Percentiles rank a stretch among this genome's conserved stretches.
phyloP scores from a whole-genome alignment of 179 eudicot genomes.

The Spergularia azorica region DNA sequence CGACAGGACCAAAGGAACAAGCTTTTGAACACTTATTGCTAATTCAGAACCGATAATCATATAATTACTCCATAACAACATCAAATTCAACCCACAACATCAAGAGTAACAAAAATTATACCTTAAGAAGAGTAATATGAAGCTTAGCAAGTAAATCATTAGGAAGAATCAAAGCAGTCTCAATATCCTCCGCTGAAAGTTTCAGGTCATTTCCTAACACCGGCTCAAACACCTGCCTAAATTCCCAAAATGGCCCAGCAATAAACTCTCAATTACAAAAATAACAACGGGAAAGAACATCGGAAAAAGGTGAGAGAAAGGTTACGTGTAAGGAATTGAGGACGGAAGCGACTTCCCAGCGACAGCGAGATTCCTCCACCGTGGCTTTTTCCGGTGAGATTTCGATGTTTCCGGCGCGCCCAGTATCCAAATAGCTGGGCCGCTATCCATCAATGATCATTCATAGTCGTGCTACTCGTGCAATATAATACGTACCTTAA shows the following conservation, averaged over 20 bases:
- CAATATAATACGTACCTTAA: no score
- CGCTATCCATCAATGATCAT: no score
- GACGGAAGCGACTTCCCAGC: no score
- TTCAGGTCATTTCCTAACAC: slow-evolving; percentile 56
- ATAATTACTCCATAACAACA: not conserved
- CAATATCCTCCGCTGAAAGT: slow-evolving; percentile 71
- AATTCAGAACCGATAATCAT: not conserved
- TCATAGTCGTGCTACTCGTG: no score
- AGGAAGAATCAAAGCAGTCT: slow-evolving; percentile 62
- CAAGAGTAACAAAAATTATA: slow-evolving; percentile 14
- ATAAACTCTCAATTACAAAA: not conserved
- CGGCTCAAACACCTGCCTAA: slow-evolving; percentile 72
- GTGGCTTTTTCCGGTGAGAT: no score
- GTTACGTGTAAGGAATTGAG: no score
- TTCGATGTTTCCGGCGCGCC: no score
- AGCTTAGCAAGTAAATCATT: slow-evolving; percentile 61
- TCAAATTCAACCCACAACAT: not conserved
- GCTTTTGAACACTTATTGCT: not conserved
- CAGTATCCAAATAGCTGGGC: no score
- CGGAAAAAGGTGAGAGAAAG: no score
- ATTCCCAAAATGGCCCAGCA: not conserved
- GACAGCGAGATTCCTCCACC: no score
- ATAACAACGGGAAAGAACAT: not conserved
- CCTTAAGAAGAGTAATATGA: slow-evolving; percentile 76
- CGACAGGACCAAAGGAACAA: not conserved